These are phyloP conservation scores for Moricandia moricandioides DNA, from an alignment of 345 rosid genomes.

Conservation along the genomic window DNA sequence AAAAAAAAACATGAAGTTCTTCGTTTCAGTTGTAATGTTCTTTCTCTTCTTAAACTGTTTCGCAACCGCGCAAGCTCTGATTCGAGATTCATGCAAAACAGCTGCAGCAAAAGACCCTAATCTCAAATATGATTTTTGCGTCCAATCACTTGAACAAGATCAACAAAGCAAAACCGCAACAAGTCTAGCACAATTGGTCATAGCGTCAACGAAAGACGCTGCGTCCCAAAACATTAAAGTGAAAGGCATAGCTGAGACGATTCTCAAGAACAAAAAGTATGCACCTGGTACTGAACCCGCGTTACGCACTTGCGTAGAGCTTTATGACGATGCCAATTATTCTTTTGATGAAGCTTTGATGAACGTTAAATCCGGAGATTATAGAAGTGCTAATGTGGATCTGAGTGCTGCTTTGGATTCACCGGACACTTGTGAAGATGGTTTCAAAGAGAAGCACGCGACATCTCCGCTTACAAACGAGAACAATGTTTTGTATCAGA, in stretches of 20 bases:
- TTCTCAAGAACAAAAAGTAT: neutral
- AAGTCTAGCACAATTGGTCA: slow-evolving; percentile 21
- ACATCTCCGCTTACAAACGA: slow-evolving; percentile 32
- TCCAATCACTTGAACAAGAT: slow-evolving; percentile 28
- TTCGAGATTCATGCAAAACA: slow-evolving; percentile 33
- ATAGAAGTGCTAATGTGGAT: neutral
- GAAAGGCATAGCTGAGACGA: slow-evolving; percentile 11
- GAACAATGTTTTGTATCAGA: slow-evolving; percentile 31
- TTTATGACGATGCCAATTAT: slow-evolving; percentile 32
- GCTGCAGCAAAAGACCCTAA: slow-evolving; percentile 37
- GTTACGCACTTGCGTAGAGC: slow-evolving; percentile 35
- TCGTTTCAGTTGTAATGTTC: neutral
- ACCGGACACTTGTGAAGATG: neutral
- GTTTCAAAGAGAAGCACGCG: neutral
- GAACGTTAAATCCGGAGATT: neutral
- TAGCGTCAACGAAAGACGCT: slow-evolving; percentile 19
- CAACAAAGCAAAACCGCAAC: slow-evolving; percentile 36
- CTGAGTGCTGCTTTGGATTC: neutral
- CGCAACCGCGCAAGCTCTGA: slow-evolving; percentile 11
- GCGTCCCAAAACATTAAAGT: slow-evolving; percentile 30
- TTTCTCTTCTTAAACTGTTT: neutral
- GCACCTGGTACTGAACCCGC: neutral
- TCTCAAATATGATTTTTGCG: slow-evolving; percentile 33
- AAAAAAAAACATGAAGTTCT: neutral
- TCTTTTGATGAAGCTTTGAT: neutral